These are phyloP conservation scores for Knoxdaviesia proteae DNA, from an alignment of 2,329 filamentous ascomycete genomes.

Conservation along the genomic window DNA sequence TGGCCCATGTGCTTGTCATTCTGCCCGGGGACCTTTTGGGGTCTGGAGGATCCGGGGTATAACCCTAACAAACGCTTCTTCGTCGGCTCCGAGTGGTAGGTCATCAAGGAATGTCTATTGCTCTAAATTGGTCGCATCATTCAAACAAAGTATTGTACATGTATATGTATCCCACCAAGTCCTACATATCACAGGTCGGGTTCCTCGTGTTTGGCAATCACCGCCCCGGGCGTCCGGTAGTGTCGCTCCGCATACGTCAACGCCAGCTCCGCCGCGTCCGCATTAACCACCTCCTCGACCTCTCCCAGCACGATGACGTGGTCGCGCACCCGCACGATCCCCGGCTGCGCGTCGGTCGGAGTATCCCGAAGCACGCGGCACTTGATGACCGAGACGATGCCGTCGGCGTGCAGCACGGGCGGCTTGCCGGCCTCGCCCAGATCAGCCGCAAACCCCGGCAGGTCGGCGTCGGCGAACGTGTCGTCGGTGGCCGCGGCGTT, in stretches of 20 bases:
- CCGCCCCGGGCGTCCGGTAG: slow-evolving; percentile 21
- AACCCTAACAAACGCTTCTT: no score
- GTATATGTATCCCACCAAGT: no score
- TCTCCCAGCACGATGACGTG: slow-evolving; percentile 31
- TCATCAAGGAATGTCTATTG: no score
- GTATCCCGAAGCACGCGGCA: slow-evolving; percentile 21
- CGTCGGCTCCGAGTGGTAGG: no score
- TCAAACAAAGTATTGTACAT: no score
- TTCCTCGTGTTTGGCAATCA: slow-evolving; percentile 10
- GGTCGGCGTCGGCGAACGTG: slow-evolving; percentile 17
- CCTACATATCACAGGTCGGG: background rate
- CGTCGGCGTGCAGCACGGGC: slow-evolving; percentile 25
- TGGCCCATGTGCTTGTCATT: no score
- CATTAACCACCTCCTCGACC: slow-evolving; percentile 20
- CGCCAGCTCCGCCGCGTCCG: slow-evolving; percentile 16
- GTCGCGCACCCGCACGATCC: slow-evolving; percentile 25
- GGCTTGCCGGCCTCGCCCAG: slow-evolving; percentile 8
- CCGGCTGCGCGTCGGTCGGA: slow-evolving; percentile 10
- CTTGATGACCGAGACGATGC: slow-evolving; percentile 28
- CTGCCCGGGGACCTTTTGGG: no score
- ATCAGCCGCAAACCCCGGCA: slow-evolving; percentile 4
- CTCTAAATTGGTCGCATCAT: no score
- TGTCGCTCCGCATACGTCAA: slow-evolving; percentile 27
- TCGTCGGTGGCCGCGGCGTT: slow-evolving; percentile 16
- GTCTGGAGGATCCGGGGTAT: no score